Evolutionary conservation across 1,284 basidiomycete species (phyloP), one percentile per base, ranked within the genome.

Genomic region (Sporisorium exsertum): DNA sequence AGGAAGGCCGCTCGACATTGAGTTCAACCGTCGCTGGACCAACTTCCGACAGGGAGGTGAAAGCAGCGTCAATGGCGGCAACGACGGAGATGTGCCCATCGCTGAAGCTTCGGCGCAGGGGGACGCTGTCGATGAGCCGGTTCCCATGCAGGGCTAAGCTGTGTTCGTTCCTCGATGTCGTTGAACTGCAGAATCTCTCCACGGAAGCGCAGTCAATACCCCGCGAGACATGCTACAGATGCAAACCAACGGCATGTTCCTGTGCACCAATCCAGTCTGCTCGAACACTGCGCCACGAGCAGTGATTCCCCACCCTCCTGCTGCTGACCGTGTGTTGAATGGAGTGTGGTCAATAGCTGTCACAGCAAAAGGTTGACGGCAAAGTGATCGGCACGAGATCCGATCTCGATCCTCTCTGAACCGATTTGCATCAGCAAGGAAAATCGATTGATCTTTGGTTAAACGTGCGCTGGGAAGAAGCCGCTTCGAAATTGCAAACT

Each of bases 21-120:
- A 75, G 52, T 82, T 81, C 63, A 81, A 82, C 72, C 71, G 79
- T 10, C 50, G 59, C 22, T 82, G 78, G 78, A 74, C 58, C 61
- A 77, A 76, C 54, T 78, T 81, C 58, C 51, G 67, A 16, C 52
- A 47, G 24, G 73, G 49, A 6, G 58, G 45, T 2, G 57, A 29
- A 2, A n/a, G 37, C 15, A 50, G 59, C 33, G 58, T 46, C 58
- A 64, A 68, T 24, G 64, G 57, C 32, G 65, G 50, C 37, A 42
- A 29, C 47, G 60, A 63, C 15, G 64, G 49, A 32, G 63, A 72
- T 42, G 63, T 54, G 18, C 43, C 52, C 1, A 61, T 65, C 35
- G 51, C 33, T 20, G 70, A 67, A 9, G 64, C 53, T 43, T 43
- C 51, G 2, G 45, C 51, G 29, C 60, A 35, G 13, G 61, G 57